Base-by-base conservation (phyloP, 2,329 filamentous ascomycete species). In the Harringtonia lauricola region DNA sequence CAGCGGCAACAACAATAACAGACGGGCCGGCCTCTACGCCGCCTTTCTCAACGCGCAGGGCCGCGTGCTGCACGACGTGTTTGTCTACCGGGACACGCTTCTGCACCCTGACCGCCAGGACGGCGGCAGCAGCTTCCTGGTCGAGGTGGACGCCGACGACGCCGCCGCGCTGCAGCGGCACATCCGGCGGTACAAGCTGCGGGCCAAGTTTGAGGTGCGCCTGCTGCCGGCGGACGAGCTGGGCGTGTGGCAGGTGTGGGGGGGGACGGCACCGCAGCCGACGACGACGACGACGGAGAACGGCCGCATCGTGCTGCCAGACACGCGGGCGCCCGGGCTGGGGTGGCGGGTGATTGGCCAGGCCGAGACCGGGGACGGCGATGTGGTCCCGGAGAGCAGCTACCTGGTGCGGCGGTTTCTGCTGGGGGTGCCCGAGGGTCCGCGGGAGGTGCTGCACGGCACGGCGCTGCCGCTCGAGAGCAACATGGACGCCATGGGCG, bases 11-110 rank as follows among this genome's bases (percentile, higher is more conserved):
- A n/a, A n/a, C n/a, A n/a, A n/a, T n/a, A n/a, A n/a, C n/a, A 21
- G 8, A 14, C 34, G 3, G 34, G 18, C 30, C 61, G 81, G 79
- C 4, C 80, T 83, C 59, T 96, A 94, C 63, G 73, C 83, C 8
- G 86, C 81, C 0, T 95, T 98, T 56, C 70, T 98, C 35, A 94
- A 84, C 52, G 86, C 90, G 8, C 77, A 79, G 47, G 92, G 92
- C 35, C 77, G 89, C 45, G 74, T 98, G 10, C 67, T 95, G 36
- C 77, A 90, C 65, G 92, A 98, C 64, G 83, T 88, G 42, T 94
- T 96, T 61, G 71, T 98, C 39, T 95, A 95, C 67, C 82, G 80
- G 0, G 65, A 76, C 50, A 56, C 63, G 37, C 56, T 61, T 38
- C 42, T n/a, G 9, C 50, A 34, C 28, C 54, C 33, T n/a, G 34